phyloP scores from a whole-genome alignment of 257 asterid genomes.

The Scutellaria baicalensis region DNA sequence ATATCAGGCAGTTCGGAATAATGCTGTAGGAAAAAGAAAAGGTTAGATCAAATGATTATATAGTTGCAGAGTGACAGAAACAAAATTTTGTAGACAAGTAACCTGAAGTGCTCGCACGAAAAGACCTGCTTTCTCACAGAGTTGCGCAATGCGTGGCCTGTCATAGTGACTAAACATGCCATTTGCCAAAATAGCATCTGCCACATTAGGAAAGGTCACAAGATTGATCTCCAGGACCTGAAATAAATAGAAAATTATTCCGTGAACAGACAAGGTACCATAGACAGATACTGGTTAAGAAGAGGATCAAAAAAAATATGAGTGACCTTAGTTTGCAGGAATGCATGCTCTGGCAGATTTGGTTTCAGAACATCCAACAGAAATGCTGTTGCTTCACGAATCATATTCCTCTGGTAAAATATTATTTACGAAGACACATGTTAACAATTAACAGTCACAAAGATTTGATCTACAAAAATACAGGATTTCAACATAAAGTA shows the following conservation, averaged over 20 bases:
- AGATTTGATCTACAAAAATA: neutral
- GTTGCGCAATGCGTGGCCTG: constrained; percentile 92
- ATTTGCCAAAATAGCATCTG: constrained; percentile 97
- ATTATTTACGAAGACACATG: constrained; percentile 9
- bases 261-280: constrained; percentile 1
- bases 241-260: constrained; percentile 14
- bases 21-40: constrained; percentile 49
- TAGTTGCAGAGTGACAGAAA: neutral
- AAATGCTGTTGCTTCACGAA: constrained; percentile 99
- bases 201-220: constrained; percentile 94
- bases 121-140: constrained; percentile 96
- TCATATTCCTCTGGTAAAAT: constrained; percentile 79
- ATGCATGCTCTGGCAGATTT: constrained; percentile 90
- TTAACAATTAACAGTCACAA: constrained; percentile 4
- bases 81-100: constrained; percentile 4
- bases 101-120: constrained; percentile 97
- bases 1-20: constrained; percentile 90
- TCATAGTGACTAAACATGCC: constrained; percentile 99
- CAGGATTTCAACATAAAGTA: neutral
- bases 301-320: neutral
- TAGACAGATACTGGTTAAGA: neutral
- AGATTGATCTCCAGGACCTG: constrained; percentile 97
- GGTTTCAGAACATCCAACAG: constrained; percentile 97
- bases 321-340: constrained; percentile 90
- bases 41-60: neutral